Evolutionary conservation across 768 basidiomycete genomes (phyloP), one percentile per base, ranked within the genome.

Genomic region (Hemileccinum rubropunctum): DNA sequence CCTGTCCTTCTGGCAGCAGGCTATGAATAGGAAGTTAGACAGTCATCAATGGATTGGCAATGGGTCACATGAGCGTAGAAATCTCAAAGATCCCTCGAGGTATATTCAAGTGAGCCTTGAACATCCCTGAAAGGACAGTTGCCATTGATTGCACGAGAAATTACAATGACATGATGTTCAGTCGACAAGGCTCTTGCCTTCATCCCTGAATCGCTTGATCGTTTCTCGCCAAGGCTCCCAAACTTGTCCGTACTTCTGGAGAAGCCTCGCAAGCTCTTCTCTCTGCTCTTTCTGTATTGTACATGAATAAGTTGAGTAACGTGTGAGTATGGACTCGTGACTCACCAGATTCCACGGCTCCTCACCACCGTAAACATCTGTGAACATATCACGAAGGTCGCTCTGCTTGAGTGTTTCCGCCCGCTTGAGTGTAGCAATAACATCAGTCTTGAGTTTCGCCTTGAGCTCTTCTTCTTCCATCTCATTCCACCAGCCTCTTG

Each of bases 181-280:
- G 44, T 68, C 68, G 8, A 52, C 48, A 17, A 88, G 62, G 57
- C 84, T 84, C 68, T 83, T 72, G 4, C 90, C 91, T 45, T 77
- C 78, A 53, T 85, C 82, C 68, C 77, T 84, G 64, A 89, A 90
- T 68, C 82, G 88, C 50, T 76, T 77, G 44, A 92, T 71, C 67
- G 95, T 93, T 30, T 75, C 78, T 64, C 73, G 76, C 91, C 92
- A 98, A 9, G 90, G 91, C 58, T 88, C 88, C 87, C 86, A 94
- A 2, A 73, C 76, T n/a, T 81, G 62, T 1, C 93, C 91, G 56
- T 95, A 98, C 67, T 97, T 97, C 68, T 74, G 81, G 52, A 97
- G 59, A 20, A 98, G 72, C 30, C 75, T 58, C 17, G 75, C 73
- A 26, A 98, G 76, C 59, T 97, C 95, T 48, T 82, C 81, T 45